Base-by-base conservation (phyloP, 371 early-diverging fungal species). In the Synchytrium microbalum region DNA sequence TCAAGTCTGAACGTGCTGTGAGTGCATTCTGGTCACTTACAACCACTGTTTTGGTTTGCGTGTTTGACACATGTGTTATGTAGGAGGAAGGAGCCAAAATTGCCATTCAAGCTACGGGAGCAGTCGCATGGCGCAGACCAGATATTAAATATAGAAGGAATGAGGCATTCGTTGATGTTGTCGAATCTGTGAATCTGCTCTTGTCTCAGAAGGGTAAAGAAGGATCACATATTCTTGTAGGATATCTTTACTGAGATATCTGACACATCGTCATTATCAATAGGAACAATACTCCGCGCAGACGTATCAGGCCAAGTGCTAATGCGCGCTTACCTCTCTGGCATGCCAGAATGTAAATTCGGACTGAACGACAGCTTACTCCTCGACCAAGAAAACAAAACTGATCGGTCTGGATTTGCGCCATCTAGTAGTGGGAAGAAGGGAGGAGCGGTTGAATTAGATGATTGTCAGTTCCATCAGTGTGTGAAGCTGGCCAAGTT, bases 391-490 rank as follows among this genome's bases (percentile, higher is more conserved):
- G 89, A 89, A 65, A 64, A 69, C 51, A 71, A 73, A 72, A 13
- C 67, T 31, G 61, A 27, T 60, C 55, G 14, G 66, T 62, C 8
- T 53, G 61, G 30, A n/a, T 52, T 62, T 33, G 56, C 33, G 28
- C n/a, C 51, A 38, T n/a, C 31, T 59, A 66, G 51, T 56, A 51
- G 25, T 25, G 46, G 13, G 58, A 54, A 5, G 64, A 63, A 3
- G 24, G 2, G 1, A 29, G 55, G 84, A 63, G 77, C 85, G 14
- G 91, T 93, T 25, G 91, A 88, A 60, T 87, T 93, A 63, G 92
- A 92, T 68, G 93, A 93, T 65, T 88, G 85, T 56, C 91, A 93
- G 72, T 93, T 93, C 75, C 93, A 93, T 67, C 94, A 93, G 70
- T 93, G 94, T 67, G 92, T 92, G 23, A 87, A 86, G 61, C 73